Base-by-base conservation (phyloP, 495 filamentous ascomycete genomes). In the Antarctomyces pellizariae region DNA sequence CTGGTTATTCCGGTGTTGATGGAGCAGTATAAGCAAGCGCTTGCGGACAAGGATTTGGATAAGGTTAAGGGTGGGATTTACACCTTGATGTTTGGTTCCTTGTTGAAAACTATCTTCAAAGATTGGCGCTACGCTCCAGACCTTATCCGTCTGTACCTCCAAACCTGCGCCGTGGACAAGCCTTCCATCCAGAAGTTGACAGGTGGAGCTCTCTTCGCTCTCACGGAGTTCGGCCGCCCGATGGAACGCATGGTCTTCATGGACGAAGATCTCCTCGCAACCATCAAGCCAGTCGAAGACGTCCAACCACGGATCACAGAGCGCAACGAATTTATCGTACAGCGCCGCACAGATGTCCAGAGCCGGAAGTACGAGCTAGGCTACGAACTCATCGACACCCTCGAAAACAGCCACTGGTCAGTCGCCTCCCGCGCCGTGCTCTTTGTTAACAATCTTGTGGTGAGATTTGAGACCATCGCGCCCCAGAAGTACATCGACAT, bases 31-130 rank as follows among this genome's bases (percentile, higher is more conserved):
- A 68, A 76, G 34, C 68, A 71, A 32, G 78, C 80, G n/a, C 57
- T 95, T 10, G 72, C 73, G 26, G 64, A 71, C 18, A 72, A 67
- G 29, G 78, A 95, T 26, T 73, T 77, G 43, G 70, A 84, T 25
- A 59, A 78, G 4, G 89, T 99, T 44, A 99, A 99, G 46, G 86
- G 89, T 21, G 76, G 71, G 5, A 62, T 99, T 49, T 95, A 79
- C 40, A 79, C 79, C 0, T 47, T 99, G 15, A 49, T 95, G 12
- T 79, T 89, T 34, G 79, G 83, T 19, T 86, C 75, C 28, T 54
- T 99, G 10, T 64, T 77, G n/a, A 89, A 75, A 44, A 82, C 83
- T 0, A 64, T 79, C 23, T 70, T 76, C 18, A 67, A 72, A 26
- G 76, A 95, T 42, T 99, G 86, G 86, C 71, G 78, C 30, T 93